Conservation (phyloP, 805 yeast species). For the Candida nitratophila region DNA sequence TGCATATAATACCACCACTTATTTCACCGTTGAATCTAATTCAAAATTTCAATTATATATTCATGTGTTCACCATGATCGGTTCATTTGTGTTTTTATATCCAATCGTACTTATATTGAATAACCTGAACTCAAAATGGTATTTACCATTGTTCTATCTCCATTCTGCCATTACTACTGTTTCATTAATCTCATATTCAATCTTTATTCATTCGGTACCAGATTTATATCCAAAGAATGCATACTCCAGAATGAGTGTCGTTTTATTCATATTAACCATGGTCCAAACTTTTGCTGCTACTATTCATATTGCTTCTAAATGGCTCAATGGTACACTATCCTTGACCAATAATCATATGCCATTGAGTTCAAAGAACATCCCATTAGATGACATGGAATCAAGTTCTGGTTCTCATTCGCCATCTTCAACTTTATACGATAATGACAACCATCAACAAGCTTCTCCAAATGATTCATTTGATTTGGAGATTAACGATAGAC, state of each 20-base stretch:
- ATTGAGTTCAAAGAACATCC: background rate
- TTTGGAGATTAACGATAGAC: constrained; percentile 9
- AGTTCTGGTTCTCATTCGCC: constrained; percentile 21
- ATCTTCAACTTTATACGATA: constrained; percentile 29
- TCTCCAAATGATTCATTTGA: constrained; percentile 18
- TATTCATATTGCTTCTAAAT: constrained; percentile 37
- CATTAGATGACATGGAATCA: constrained; percentile 1
- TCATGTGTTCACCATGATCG: constrained; percentile 42
- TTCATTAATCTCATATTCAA: constrained; percentile 47
- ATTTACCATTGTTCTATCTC: constrained; percentile 45
- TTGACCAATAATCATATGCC: background rate
- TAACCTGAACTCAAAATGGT: constrained; percentile 51
- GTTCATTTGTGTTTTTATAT: constrained; percentile 47
- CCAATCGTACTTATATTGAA: constrained; percentile 66
- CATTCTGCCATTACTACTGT: constrained; percentile 40
- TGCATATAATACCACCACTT: constrained; percentile 69
- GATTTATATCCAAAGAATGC: constrained; percentile 72
- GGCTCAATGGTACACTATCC: constrained; percentile 25
- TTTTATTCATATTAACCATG: constrained; percentile 45
- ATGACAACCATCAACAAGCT: constrained; percentile 9
- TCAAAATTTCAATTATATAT: constrained; percentile 43
- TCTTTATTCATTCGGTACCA: constrained; percentile 55
- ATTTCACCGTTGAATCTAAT: constrained; percentile 46
- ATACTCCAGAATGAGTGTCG: constrained; percentile 58
- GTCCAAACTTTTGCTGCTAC: constrained; percentile 52